Percentiles rank a stretch among this genome's conserved stretches.
phyloP scores from a whole-genome alignment of 805 yeast species.

The Debaryomyces prosopidis region DNA sequence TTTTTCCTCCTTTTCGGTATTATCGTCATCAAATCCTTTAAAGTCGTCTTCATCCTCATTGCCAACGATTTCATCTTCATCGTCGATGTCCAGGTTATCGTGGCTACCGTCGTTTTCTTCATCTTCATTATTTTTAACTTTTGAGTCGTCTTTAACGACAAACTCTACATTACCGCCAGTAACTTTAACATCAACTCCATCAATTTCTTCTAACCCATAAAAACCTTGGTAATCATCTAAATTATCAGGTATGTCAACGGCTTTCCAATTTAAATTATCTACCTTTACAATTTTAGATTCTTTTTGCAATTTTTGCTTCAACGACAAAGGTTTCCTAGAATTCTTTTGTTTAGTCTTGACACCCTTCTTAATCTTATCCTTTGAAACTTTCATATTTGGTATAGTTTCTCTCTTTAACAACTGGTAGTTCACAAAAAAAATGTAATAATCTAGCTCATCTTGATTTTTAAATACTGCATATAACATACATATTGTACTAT shows the following conservation, averaged over 20 bases:
- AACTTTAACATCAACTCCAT: conserved; percentile 83
- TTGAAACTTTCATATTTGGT: not conserved
- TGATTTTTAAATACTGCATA: not conserved
- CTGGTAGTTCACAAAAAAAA: not conserved
- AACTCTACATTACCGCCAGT: conserved; percentile 69
- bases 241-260: conserved; percentile 80
- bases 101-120: conserved; percentile 15
- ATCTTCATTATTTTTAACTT: conserved; percentile 8
- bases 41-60: conserved; percentile 16
- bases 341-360: not conserved
- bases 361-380: not conserved
- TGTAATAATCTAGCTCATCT: not conserved
- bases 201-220: conserved; percentile 90
- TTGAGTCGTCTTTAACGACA: conserved; percentile 33
- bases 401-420: not conserved
- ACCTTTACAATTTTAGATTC: conserved; percentile 47
- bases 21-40: conserved; percentile 17
- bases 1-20: not conserved
- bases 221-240: conserved; percentile 87
- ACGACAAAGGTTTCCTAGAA: conserved; percentile 13
- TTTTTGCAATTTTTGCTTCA: conserved; percentile 29
- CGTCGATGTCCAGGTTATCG: conserved; percentile 20
- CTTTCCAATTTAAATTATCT: conserved; percentile 68
- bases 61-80: conserved; percentile 3
- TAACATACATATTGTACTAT: not conserved